These are phyloP conservation scores for Bisporella sp. DNA, from an alignment of 2,329 filamentous ascomycete species.

Conservation along the genomic window DNA sequence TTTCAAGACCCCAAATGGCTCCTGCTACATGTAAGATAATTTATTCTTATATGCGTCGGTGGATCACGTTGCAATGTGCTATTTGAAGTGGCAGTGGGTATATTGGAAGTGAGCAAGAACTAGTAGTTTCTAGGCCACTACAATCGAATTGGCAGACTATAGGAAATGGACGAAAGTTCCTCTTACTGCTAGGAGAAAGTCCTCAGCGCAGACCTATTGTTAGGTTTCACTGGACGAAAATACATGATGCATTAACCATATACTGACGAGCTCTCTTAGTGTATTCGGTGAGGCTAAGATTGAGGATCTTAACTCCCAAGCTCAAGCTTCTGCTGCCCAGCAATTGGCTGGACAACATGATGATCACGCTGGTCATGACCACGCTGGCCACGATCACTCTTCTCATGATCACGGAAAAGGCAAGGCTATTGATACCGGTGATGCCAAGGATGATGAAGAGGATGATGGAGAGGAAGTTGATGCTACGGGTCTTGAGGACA, in stretches of 20 bases:
- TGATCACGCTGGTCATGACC: conserved; percentile 43
- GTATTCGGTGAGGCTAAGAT: conserved; percentile 99
- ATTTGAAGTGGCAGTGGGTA: no score
- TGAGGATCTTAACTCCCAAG: conserved; percentile 97
- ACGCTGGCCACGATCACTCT: conserved; percentile 59
- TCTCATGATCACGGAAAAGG: conserved; percentile 64
- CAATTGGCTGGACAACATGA: conserved; percentile 74
- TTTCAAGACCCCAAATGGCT: conserved; percentile 98
- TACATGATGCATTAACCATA: background rate
- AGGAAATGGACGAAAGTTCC: no score
- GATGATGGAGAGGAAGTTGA: conserved; percentile 96
- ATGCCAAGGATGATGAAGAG: conserved; percentile 68
- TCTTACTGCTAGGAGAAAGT: no score
- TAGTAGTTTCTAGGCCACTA: no score
- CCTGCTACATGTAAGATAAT: conserved; percentile 92
- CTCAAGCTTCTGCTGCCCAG: conserved; percentile 91
- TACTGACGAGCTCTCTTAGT: conserved; percentile 40
- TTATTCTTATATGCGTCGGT: background rate
- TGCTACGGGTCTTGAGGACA: conserved; percentile 88
- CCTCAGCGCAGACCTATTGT: no score
- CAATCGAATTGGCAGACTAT: no score
- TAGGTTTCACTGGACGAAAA: no score
- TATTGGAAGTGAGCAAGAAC: no score
- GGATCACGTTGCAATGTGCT: no score
- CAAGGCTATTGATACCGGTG: conserved; percentile 56